A percentile compares a stretch with the other conserved stretches of the same genome.
Evolutionary conservation across 768 basidiomycete species (phyloP).

Genomic region (Pleurotus pulmonarius): DNA sequence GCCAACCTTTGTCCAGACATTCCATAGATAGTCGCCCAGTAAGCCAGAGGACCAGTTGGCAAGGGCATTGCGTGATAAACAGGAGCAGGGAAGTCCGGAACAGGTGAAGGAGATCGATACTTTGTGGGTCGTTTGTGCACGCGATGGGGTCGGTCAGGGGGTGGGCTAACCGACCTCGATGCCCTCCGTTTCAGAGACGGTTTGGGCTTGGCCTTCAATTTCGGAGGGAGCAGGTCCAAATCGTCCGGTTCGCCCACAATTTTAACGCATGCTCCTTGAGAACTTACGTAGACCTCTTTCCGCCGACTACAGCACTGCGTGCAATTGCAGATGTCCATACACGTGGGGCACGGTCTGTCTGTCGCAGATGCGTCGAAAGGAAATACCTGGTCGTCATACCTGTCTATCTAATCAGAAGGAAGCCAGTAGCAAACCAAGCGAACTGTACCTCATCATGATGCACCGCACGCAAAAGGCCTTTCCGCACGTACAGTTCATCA

Average conservation of each 20-base stretch:
- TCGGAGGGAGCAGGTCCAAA: neutral
- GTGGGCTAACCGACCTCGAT: no score
- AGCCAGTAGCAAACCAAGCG: neutral
- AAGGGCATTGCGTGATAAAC: conserved; percentile 3
- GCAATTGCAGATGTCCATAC: conserved; percentile 45
- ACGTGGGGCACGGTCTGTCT: conserved; percentile 41
- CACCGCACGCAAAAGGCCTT: conserved; percentile 14
- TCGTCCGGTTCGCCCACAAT: neutral
- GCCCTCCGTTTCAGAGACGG: no score
- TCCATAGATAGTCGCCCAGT: conserved; percentile 28
- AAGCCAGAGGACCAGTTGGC: conserved; percentile 15
- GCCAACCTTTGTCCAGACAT: conserved; percentile 24
- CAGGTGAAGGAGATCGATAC: neutral
- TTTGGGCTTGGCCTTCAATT: neutral
- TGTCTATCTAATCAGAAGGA: conserved; percentile 7
- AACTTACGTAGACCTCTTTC: neutral
- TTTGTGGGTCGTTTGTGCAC: no score
- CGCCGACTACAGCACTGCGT: conserved; percentile 26
- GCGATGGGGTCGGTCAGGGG: no score
- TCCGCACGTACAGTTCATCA: conserved; percentile 17
- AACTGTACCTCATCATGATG: conserved; percentile 14
- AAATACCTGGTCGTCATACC: conserved; percentile 20
- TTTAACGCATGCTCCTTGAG: neutral
- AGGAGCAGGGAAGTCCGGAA: conserved; percentile 13
- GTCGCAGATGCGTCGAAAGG: conserved; percentile 14